Conservation (phyloP, 257 asterid genomes). For the Solanum habrochaites region DNA sequence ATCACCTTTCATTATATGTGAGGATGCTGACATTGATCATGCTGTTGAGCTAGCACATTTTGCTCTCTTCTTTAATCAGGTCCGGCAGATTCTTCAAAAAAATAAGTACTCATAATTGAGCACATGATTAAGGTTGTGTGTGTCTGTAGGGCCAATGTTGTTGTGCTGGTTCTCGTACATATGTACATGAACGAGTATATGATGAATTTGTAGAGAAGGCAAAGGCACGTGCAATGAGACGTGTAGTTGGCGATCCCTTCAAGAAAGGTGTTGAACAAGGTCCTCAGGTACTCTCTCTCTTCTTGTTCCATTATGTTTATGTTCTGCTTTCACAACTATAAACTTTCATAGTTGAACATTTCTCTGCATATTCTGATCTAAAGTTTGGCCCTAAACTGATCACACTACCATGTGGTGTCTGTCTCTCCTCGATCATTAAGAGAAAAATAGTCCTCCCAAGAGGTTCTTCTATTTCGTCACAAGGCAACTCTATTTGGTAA, state of each 20-base stretch:
- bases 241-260: slow-evolving; percentile 79
- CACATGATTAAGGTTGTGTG: not conserved
- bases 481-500: not conserved
- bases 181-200: slow-evolving; percentile 55
- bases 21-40: slow-evolving; percentile 57
- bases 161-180: slow-evolving; percentile 83
- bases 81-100: not conserved
- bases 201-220: slow-evolving; percentile 69
- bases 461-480: not conserved
- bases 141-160: slow-evolving; percentile 66
- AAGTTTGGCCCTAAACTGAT: not conserved
- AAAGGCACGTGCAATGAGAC: slow-evolving; percentile 50
- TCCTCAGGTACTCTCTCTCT: slow-evolving; percentile 45
- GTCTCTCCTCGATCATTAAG: not conserved
- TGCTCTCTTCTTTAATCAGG: slow-evolving; percentile 84
- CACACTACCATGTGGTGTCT: not conserved
- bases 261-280: slow-evolving; percentile 71
- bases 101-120: not conserved
- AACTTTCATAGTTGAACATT: not conserved
- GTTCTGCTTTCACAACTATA: not conserved
- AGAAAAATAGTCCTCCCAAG: not conserved
- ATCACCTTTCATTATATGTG: slow-evolving; percentile 61
- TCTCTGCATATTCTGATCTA: not conserved
- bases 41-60: slow-evolving; percentile 68
- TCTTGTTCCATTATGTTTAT: not conserved